Conservation (phyloP, 306 rosid species). For the Prinsepia uniflora region DNA sequence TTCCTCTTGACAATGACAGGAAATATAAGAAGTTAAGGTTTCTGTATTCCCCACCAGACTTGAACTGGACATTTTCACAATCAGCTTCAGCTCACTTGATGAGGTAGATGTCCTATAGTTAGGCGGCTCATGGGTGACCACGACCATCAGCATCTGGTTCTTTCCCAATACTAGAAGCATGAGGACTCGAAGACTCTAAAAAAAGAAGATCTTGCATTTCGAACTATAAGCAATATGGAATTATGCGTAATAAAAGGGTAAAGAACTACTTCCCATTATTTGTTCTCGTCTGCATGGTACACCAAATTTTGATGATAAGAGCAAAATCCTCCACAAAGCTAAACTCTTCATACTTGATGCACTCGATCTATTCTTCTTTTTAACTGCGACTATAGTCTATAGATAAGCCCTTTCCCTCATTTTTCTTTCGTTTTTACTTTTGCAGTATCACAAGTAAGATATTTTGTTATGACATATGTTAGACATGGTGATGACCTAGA, state of each 20-base stretch:
- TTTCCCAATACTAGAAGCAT: not conserved
- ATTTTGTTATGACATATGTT: not conserved
- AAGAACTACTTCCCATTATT: not conserved
- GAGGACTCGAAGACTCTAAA: constrained; percentile 20
- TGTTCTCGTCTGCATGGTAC: not conserved
- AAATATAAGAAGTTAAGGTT: not conserved
- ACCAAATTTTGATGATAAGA: not conserved
- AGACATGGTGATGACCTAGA: not conserved
- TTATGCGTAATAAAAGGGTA: not conserved
- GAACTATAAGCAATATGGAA: not conserved
- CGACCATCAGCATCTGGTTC: constrained; percentile 8
- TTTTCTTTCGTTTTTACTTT: not conserved
- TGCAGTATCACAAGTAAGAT: too few relatives aligned
- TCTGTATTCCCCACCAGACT: constrained; percentile 9
- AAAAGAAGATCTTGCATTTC: not conserved
- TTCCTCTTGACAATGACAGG: constrained; percentile 13
- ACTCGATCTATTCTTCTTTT: too few relatives aligned
- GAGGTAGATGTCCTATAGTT: constrained; percentile 12
- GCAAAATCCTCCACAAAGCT: not conserved
- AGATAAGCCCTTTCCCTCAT: too few relatives aligned
- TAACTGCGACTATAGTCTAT: not conserved
- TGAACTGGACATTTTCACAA: constrained; percentile 22
- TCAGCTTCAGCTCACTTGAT: constrained; percentile 6
- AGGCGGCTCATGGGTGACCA: not conserved
- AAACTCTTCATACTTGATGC: not conserved